Evolutionary conservation across 2,329 filamentous ascomycete genomes (phyloP).

Genomic region (Aureobasidium sp.): DNA sequence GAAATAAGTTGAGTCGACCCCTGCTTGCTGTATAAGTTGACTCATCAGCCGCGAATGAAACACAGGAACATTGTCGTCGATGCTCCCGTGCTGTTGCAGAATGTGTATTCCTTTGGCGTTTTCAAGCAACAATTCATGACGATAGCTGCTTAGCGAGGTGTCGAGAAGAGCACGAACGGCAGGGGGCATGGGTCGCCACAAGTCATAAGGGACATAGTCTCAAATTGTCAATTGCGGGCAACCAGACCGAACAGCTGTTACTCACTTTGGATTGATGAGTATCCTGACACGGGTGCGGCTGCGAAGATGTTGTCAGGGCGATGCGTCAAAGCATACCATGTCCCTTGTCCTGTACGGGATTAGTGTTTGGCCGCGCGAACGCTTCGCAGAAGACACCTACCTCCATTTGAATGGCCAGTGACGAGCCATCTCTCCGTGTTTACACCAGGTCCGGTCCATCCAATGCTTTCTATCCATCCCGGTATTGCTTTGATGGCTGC

Average conservation of each 20-base stretch:
- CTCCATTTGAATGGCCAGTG: constrained; percentile 54
- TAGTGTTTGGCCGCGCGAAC: neutral
- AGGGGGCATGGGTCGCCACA: constrained; percentile 52
- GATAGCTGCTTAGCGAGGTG: constrained; percentile 45
- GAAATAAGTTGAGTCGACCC: constrained; percentile 39
- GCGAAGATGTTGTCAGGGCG: constrained; percentile 50
- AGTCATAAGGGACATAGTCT: constrained; percentile 51
- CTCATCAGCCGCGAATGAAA: constrained; percentile 52
- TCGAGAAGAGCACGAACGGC: constrained; percentile 41
- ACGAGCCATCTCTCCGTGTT: constrained; percentile 46
- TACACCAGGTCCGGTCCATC: constrained; percentile 44
- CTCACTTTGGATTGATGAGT: constrained; percentile 49
- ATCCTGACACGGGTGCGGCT: constrained; percentile 52
- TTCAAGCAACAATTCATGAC: constrained; percentile 48
- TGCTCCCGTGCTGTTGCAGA: constrained; percentile 49
- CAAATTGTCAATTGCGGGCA: neutral
- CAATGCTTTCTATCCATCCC: constrained; percentile 42
- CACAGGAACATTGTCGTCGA: constrained; percentile 52
- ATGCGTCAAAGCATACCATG: constrained; percentile 52
- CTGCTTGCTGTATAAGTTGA: constrained; percentile 40
- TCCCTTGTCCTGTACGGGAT: constrained; percentile 42
- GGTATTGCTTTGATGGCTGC: constrained; percentile 45
- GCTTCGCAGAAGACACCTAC: constrained; percentile 22
- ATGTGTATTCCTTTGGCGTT: constrained; percentile 49
- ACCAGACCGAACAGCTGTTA: neutral